Conservation (phyloP, 2,329 filamentous ascomycete species). For the Emydomyces testavorans region DNA sequence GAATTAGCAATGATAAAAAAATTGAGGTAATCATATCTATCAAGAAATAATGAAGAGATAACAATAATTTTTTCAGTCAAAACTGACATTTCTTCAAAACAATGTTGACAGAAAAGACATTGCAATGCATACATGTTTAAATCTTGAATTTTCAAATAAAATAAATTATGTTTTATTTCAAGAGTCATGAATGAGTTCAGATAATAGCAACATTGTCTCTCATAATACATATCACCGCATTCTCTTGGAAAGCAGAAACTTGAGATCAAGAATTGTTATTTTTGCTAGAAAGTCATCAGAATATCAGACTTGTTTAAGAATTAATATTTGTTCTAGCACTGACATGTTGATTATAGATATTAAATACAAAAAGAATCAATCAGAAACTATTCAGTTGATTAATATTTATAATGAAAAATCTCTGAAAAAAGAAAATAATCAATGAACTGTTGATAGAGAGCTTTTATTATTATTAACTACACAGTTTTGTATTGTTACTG, state of each 20-base stretch:
- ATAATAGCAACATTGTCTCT: neutral
- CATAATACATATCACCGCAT: neutral
- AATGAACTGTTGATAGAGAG: neutral
- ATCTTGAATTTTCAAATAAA: neutral
- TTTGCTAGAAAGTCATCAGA: neutral
- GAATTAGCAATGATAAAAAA: too few species aligned
- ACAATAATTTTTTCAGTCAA: too few species aligned
- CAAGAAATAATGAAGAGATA: too few species aligned
- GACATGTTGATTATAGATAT: neutral
- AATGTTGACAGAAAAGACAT: neutral
- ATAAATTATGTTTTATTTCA: neutral
- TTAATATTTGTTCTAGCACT: neutral
- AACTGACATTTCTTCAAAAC: neutral
- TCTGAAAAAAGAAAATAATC: neutral
- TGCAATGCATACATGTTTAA: neutral
- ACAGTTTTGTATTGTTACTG: neutral
- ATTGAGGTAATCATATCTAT: too few species aligned
- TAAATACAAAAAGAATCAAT: neutral
- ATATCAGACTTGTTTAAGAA: neutral
- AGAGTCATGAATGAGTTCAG: neutral
- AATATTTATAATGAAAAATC: neutral
- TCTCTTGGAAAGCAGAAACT: neutral
- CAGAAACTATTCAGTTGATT: neutral
- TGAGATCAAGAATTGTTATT: neutral
- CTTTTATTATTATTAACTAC: neutral